phyloP scores from a whole-genome alignment of 2,329 filamentous ascomycete genomes.

The Diplodia intermedia region DNA sequence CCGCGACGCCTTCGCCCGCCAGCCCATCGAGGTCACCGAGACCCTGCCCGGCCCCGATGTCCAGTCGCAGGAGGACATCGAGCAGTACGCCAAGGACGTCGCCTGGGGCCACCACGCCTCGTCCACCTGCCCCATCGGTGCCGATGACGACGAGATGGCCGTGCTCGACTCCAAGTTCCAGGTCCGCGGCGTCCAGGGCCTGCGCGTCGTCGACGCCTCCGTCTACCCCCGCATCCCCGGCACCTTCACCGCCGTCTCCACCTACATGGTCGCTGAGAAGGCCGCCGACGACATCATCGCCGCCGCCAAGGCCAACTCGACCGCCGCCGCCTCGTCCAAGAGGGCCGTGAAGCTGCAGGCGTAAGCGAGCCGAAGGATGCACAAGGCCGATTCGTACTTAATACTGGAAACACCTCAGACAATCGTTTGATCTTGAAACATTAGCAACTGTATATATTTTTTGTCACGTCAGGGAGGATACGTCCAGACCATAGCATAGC shows the following conservation, averaged over 20 bases:
- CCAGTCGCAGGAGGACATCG: conserved; percentile 51
- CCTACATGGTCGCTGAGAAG: conserved; percentile 67
- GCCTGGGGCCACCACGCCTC: conserved; percentile 62
- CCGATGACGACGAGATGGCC: conserved; percentile 59
- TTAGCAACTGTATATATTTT: too few species aligned
- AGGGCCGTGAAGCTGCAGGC: neutral
- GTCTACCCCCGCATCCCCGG: conserved; percentile 65
- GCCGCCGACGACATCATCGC: conserved; percentile 57
- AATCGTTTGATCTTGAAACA: too few species aligned
- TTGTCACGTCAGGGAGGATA: too few species aligned
- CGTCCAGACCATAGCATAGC: too few species aligned
- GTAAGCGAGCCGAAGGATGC: neutral
- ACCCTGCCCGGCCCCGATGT: conserved; percentile 53
- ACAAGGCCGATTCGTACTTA: too few species aligned
- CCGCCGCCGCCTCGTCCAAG: neutral
- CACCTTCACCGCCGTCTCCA: conserved; percentile 59
- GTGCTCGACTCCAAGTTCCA: conserved; percentile 64
- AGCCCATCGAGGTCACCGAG: conserved; percentile 49
- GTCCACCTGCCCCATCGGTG: conserved; percentile 63
- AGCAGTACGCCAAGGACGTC: conserved; percentile 41
- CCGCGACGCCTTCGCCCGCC: conserved; percentile 49
- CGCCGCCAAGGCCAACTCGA: conserved; percentile 12
- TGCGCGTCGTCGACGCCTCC: conserved; percentile 69
- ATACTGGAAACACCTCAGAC: too few species aligned
- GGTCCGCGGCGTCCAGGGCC: conserved; percentile 61